Evolutionary conservation across 225 moss, liverwort and hornwort species (phyloP).

Genomic region (Rhytidiadelphus loreus): DNA sequence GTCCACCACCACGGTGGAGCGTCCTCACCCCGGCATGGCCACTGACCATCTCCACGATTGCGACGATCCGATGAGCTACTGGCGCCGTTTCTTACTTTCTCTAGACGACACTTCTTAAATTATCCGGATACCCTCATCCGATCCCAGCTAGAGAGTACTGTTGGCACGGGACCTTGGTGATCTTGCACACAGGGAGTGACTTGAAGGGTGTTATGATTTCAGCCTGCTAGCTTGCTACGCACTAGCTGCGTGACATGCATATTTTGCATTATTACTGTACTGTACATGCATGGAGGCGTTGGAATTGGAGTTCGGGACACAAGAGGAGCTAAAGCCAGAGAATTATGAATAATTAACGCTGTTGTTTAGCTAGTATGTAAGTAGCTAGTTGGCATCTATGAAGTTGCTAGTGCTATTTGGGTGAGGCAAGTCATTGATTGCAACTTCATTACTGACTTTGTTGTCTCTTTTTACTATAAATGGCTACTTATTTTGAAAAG

Average conservation of each 20-base stretch:
- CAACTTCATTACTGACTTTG: background rate
- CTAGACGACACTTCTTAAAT: background rate
- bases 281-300: background rate
- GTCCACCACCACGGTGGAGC: background rate
- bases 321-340: background rate
- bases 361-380: too few relatives aligned
- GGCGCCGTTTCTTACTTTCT: accelerated
- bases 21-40: background rate
- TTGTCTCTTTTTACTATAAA: background rate
- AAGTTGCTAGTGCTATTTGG: background rate
- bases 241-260: too few relatives aligned
- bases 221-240: too few relatives aligned
- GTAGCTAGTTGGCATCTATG: background rate
- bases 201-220: background rate
- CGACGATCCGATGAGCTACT: background rate
- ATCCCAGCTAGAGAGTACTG: too few relatives aligned
- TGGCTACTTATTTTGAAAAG: too few relatives aligned
- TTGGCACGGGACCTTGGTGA: background rate
- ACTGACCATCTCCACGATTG: background rate
- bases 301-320: background rate
- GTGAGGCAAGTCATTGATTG: background rate
- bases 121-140: background rate
- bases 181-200: background rate
- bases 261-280: background rate
- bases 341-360: too few relatives aligned